Evolutionary conservation across 768 basidiomycete species (phyloP).

Genomic region (Filobasidium wieringae): DNA sequence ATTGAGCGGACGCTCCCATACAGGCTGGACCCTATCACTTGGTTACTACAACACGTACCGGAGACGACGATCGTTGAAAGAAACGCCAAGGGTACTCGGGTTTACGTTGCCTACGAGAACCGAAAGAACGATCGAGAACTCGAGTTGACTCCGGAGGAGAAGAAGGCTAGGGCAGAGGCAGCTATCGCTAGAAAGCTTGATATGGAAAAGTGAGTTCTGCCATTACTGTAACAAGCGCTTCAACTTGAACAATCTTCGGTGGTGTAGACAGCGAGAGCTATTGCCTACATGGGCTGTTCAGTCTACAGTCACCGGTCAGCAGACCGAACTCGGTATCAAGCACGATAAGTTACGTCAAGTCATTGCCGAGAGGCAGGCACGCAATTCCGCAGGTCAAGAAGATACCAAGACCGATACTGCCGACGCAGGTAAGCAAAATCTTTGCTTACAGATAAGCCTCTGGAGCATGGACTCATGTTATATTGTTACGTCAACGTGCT

Average conservation of each 20-base stretch:
- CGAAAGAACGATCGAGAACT: not conserved
- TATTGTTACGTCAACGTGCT: not conserved
- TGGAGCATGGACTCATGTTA: not conserved
- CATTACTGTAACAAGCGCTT: not conserved
- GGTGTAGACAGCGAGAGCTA: too few species aligned
- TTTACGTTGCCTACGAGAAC: conserved; percentile 2
- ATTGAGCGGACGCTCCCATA: not conserved
- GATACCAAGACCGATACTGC: conserved; percentile 6
- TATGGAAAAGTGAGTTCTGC: not conserved
- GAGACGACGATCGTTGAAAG: conserved; percentile 14
- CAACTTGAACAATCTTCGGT: conserved; percentile 55
- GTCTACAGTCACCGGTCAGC: conserved; percentile 85
- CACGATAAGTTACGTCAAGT: conserved; percentile 14
- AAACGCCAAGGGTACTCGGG: conserved; percentile 12
- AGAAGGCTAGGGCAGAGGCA: conserved; percentile 3
- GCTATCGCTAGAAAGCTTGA: not conserved
- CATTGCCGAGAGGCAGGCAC: not conserved
- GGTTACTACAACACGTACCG: conserved; percentile 15
- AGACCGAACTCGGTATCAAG: conserved; percentile 66
- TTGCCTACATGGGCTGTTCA: conserved; percentile 91
- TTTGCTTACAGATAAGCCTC: not conserved
- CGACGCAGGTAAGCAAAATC: conserved; percentile 12
- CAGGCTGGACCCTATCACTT: conserved; percentile 11
- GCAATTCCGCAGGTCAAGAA: not conserved
- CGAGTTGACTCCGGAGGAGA: conserved; percentile 1